Conservation (phyloP, 1,284 basidiomycete genomes). For the Xerocomus amazonicus region DNA sequence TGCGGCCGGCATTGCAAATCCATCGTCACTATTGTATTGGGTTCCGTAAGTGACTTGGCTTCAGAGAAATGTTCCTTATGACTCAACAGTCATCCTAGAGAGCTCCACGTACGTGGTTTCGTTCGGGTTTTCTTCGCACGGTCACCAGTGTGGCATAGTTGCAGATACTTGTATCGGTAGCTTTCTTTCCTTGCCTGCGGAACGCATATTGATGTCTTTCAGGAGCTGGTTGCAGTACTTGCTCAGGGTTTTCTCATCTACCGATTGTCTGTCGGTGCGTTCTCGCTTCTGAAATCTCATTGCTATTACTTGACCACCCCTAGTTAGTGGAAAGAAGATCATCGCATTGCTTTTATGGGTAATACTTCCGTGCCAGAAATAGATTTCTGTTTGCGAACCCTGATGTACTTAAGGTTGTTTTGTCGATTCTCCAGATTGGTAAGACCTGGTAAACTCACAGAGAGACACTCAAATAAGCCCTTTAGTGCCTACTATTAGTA, state of each 20-base stretch:
- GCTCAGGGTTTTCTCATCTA: constrained; percentile 1
- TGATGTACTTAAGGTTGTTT: not conserved
- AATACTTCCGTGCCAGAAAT: not conserved
- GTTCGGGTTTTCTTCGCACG: too few species aligned
- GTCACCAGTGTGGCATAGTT: not conserved
- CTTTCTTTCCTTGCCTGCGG: not conserved
- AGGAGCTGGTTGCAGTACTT: not conserved
- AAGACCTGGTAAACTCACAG: not conserved
- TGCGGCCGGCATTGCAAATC: too few species aligned
- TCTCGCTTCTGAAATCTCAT: not conserved
- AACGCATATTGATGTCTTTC: not conserved
- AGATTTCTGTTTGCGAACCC: not conserved
- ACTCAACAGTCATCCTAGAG: too few species aligned
- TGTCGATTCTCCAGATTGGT: constrained; percentile 7
- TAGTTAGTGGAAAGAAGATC: not conserved
- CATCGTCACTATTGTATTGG: too few species aligned
- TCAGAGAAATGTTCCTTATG: too few species aligned
- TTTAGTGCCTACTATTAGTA: constrained; percentile 2
- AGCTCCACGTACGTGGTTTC: too few species aligned
- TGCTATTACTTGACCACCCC: not conserved
- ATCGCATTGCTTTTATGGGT: not conserved
- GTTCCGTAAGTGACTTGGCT: too few species aligned
- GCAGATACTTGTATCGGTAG: not conserved
- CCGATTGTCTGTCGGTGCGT: constrained; percentile 1
- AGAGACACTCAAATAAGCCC: not conserved